phyloP scores from a whole-genome alignment of 169 alveolate genomes.

The Plasmodium inui region DNA sequence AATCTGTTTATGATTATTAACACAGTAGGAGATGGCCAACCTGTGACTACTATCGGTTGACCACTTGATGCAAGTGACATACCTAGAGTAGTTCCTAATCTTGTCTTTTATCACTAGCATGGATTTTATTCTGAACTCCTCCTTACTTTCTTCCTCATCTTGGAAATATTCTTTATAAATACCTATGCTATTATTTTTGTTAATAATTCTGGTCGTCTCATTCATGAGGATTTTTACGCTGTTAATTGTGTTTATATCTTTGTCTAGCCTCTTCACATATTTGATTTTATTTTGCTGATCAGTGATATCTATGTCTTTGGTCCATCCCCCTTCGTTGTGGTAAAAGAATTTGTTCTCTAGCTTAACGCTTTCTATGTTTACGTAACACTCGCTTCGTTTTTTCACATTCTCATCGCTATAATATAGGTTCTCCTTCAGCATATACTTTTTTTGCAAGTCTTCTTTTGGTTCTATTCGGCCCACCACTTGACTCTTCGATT shows the following conservation, averaged over 20 bases:
- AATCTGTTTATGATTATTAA: slow-evolving; percentile 45
- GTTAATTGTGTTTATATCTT: slow-evolving; percentile 52
- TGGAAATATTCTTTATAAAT: slow-evolving; percentile 62
- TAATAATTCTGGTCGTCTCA: slow-evolving; percentile 62
- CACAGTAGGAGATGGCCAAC: slow-evolving; percentile 71
- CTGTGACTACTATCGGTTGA: slow-evolving; percentile 42
- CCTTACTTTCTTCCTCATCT: slow-evolving; percentile 38
- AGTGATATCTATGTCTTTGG: slow-evolving; percentile 61
- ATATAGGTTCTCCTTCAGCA: slow-evolving; percentile 37
- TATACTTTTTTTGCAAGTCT: slow-evolving; percentile 38
- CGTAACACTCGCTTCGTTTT: slow-evolving; percentile 44
- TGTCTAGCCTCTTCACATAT: slow-evolving; percentile 48
- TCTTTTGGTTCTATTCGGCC: slow-evolving; percentile 47
- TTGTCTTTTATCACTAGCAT: slow-evolving; percentile 53
- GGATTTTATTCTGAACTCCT: slow-evolving; percentile 60
- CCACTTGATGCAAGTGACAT: slow-evolving; percentile 67
- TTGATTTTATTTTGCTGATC: slow-evolving; percentile 64
- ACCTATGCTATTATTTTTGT: slow-evolving; percentile 71
- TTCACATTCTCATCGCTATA: slow-evolving; percentile 54
- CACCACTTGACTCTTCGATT: slow-evolving; percentile 32
- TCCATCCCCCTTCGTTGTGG: slow-evolving; percentile 75
- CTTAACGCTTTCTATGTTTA: slow-evolving; percentile 56
- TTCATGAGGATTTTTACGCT: slow-evolving; percentile 52
- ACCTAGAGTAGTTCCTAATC: slow-evolving; percentile 17
- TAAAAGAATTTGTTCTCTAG: slow-evolving; percentile 64